Evolutionary conservation across 345 rosid genomes (phyloP).

Genomic region (Turnera subulata): DNA sequence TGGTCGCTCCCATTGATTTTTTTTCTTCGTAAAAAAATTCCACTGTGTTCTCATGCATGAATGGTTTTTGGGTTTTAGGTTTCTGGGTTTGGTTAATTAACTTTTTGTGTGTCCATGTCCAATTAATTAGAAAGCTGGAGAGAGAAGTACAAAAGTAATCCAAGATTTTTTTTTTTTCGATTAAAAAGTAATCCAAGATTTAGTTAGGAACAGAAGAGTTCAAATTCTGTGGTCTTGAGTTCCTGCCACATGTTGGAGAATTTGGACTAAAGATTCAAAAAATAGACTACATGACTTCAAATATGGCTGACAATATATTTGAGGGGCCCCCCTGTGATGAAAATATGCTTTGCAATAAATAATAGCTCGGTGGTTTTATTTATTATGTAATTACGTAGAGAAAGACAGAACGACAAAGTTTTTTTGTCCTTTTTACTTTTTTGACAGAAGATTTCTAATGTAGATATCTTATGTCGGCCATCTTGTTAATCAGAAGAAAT

Average conservation of each 20-base stretch:
- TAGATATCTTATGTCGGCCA: too few species aligned
- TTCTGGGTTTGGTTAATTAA: background rate
- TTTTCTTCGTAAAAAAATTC: background rate
- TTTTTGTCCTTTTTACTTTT: too few species aligned
- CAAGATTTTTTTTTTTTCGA: background rate
- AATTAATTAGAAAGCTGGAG: background rate
- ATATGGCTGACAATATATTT: constrained; percentile 7
- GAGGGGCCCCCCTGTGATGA: background rate
- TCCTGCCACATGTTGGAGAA: constrained; percentile 16
- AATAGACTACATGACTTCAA: constrained; percentile 13
- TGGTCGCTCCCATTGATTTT: constrained; percentile 13
- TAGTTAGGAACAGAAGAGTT: background rate
- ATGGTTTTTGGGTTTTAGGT: background rate
- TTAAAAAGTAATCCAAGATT: background rate
- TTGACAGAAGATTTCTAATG: too few species aligned
- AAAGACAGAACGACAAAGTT: background rate
- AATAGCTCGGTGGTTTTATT: too few species aligned
- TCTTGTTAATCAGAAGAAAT: too few species aligned
- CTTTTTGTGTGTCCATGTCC: background rate
- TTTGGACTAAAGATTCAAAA: constrained; percentile 5
- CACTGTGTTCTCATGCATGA: constrained; percentile 8
- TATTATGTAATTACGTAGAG: too few species aligned
- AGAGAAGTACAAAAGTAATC: background rate
- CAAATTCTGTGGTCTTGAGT: constrained; percentile 6
- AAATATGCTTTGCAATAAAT: too few species aligned